Percentiles rank a stretch among this genome's conserved stretches.
Conservation (phyloP, 345 rosid species). For the Lepidium africanum region DNA sequence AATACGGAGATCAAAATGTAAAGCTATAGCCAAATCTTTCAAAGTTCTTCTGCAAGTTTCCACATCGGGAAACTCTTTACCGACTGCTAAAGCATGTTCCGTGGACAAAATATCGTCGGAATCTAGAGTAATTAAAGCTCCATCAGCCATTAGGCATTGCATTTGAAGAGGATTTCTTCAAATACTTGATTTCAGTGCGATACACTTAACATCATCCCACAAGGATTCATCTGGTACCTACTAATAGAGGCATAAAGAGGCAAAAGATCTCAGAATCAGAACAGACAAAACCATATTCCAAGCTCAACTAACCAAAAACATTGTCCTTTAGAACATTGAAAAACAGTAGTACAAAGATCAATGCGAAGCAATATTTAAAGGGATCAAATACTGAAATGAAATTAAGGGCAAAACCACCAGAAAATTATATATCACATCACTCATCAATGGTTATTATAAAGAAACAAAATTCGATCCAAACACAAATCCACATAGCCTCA, state of each 20-base stretch:
- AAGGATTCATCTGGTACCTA: neutral
- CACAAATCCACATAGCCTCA: neutral
- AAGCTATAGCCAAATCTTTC: slow-evolving; percentile 90
- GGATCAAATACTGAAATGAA: neutral
- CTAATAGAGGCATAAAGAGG: neutral
- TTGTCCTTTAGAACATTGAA: neutral
- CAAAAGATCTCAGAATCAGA: neutral
- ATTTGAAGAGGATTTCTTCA: slow-evolving; percentile 9
- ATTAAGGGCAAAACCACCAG: neutral
- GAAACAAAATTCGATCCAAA: neutral
- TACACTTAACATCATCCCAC: neutral
- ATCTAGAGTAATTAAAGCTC: slow-evolving; percentile 41
- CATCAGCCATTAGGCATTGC: slow-evolving; percentile 62
- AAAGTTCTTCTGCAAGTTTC: slow-evolving; percentile 93
- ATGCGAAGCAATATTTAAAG: neutral
- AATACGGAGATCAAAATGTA: slow-evolving; percentile 94
- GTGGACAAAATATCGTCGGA: slow-evolving; percentile 29
- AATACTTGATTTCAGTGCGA: slow-evolving; percentile 2
- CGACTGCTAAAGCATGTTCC: slow-evolving; percentile 52
- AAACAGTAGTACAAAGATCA: neutral
- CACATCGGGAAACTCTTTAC: slow-evolving; percentile 94
- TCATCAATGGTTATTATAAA: neutral
- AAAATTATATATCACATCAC: neutral
- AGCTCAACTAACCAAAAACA: slow-evolving; percentile 6
- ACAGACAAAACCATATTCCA: slow-evolving; percentile 9